Base-by-base conservation (phyloP, 2,329 filamentous ascomycete species). In the Cladosporium sp. region DNA sequence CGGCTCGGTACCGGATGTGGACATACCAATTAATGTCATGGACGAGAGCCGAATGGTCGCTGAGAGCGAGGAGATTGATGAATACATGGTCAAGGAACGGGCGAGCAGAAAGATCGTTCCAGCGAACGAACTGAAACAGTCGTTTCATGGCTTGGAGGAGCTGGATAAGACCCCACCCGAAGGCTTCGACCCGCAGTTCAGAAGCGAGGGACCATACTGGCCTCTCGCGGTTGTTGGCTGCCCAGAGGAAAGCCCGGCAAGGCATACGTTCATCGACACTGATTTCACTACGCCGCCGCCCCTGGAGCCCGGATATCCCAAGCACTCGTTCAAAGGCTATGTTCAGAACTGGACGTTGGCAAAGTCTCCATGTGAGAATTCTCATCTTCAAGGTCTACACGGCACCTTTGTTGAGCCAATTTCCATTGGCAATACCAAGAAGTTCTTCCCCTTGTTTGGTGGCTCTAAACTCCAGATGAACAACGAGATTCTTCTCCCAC, bases 401-500 rank as follows among this genome's bases (percentile, higher is more conserved):
- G 76, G 74, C 29, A 68, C 68, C 3, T 75, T 78, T 45, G 68
- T 76, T 25, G 72, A 74, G 46, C 75, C 75, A 2, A 62, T 72
- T n/a, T 72, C 72, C 3, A 65, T 71, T 3, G 66, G 66, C 1
- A 72, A 67, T n/a, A 70, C 72, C 0, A 64, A 67, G 35, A 62
- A 67, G 16, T 62, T 78, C 20, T 67, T 77, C 41, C 75, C 76
- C 7, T 58, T 78, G 2, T 78, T 78, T 38, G 71, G 74, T 2
- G 73, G 72, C 9, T 74, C 71, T 11, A 78, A 78, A 51, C 60
- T 78, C 0, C 62, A 69, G 1, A 66, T 73, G 60, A 77, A 75
- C 62, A 78, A 77, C 53, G 75, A 78, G 49, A 77, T 78, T 42
- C 63, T 78, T 6, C 64, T 78, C 4, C 76, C 75, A 1, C 66